Base-by-base conservation (phyloP, 192 early-diverging fungal species). In the Coemansia brasiliensis region DNA sequence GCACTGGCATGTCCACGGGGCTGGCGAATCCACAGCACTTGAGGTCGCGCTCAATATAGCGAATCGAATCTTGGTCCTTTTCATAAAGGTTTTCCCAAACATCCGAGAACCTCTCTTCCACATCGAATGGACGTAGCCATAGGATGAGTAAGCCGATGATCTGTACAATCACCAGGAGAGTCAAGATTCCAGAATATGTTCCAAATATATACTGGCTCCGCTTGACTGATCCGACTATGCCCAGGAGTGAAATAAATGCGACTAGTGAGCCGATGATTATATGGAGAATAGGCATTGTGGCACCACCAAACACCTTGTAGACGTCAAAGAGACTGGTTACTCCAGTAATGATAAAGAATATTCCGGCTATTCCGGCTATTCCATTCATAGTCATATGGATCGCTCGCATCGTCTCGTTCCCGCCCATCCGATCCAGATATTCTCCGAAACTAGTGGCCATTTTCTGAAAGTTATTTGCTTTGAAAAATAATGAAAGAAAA, bases 41-140 rank as follows among this genome's bases (percentile, higher is more conserved):
- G 56, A 77, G 70, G 22, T 76, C 79, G 29, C 78, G 69, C 50
- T 86, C 75, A 35, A 86, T 70, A 21, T 58, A 63, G 40, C 66
- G 55, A 24, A 84, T 65, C 5, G 70, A 51, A 3, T 67, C 65
- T 4, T 72, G 84, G n/a, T 81, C 64, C 18, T 77, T 48, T 6
- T 83, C 71, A 17, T 86, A 86, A 21, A 81, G 53, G 5, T 53
- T 59, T 21, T 77, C 61, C 84, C 84, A 86, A 16, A 75, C 76
- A 6, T 54, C 35, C 35, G 63, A 58, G 35, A 86, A 63, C 43
- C 49, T 32, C 26, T 61, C 59, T 15, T 78, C 74, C 4, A 79
- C 48, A 17, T 70, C 59, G n/a, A 51, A 35, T n/a, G 74, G 74
- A 17, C 39, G 55, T 16, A 77, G 55, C 67, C 61, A 70, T 21